Percentiles rank a stretch among this genome's conserved stretches.
phyloP scores from a whole-genome alignment of 2,329 filamentous ascomycete species.

The Paraphaeosphaeria minitans region DNA sequence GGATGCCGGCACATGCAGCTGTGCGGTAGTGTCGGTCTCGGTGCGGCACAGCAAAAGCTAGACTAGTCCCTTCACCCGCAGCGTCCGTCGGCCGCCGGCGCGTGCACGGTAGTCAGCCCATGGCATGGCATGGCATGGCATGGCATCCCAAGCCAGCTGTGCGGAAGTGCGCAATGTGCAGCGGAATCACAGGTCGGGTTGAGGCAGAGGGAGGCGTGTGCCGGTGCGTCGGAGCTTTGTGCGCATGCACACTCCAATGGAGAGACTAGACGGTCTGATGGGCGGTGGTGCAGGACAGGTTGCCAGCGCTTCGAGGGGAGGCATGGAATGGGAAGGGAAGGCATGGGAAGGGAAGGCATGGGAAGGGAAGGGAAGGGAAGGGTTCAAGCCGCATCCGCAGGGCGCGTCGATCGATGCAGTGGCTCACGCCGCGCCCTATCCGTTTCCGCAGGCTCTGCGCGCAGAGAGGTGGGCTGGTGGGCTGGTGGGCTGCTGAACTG shows the following conservation, averaged over 20 bases:
- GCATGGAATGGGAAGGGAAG: conserved; percentile 21
- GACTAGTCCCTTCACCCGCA: conserved; percentile 27
- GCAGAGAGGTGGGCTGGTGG: background rate
- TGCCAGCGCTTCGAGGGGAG: conserved; percentile 14
- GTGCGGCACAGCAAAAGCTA: conserved; percentile 30
- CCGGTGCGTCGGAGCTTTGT: background rate
- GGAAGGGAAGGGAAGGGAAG: conserved; percentile 20
- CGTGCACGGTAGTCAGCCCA: conserved; percentile 31
- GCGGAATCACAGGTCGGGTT: conserved; percentile 15
- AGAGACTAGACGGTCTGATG: background rate
- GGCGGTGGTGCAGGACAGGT: background rate
- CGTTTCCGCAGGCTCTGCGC: conserved; percentile 1
- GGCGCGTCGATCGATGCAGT: conserved; percentile 38
- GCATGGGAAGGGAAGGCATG: conserved; percentile 1
- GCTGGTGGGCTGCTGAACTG: background rate
- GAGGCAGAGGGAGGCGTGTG: conserved; percentile 12
- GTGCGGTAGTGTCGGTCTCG: conserved; percentile 8
- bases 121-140: too few species aligned
- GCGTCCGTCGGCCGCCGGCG: conserved; percentile 24
- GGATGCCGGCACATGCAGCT: conserved; percentile 1
- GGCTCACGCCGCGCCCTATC: conserved; percentile 17
- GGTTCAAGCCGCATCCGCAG: conserved; percentile 39
- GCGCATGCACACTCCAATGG: background rate
- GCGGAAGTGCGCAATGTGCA: conserved; percentile 10
- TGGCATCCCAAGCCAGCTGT: conserved; percentile 1